Conservation (phyloP, 2,329 filamentous ascomycete species). For the Stagonosporopsis cucurbitacearum region DNA sequence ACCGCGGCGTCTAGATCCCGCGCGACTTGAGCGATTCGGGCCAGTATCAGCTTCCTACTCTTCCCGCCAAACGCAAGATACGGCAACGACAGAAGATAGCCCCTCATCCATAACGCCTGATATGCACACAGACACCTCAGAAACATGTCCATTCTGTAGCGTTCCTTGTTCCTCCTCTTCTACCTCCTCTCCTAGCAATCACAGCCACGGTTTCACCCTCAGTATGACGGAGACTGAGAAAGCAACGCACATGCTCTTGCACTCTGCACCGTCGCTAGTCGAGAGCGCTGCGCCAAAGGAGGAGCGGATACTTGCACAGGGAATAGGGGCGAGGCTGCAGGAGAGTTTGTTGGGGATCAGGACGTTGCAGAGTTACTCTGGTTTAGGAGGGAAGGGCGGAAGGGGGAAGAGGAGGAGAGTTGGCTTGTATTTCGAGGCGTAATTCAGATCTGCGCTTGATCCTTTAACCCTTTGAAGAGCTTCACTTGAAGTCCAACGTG, state of each 20-base stretch:
- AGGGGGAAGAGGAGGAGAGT: neutral
- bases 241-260: neutral
- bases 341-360: neutral
- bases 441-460: no score
- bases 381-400: no score
- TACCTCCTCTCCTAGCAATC: no score
- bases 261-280: neutral
- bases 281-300: no score
- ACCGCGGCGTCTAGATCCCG: neutral
- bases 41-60: neutral
- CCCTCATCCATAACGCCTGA: neutral
- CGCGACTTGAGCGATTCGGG: neutral
- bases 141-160: neutral
- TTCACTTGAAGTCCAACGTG: no score
- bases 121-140: neutral
- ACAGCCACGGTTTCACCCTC: no score
- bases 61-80: no score
- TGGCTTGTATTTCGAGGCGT: neutral
- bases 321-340: no score
- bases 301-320: neutral
- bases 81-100: no score
- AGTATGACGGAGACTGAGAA: neutral
- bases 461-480: no score
- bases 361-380: neutral
- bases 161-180: neutral